Conservation (phyloP, 1,284 basidiomycete genomes). For the Irpex lacteus region DNA sequence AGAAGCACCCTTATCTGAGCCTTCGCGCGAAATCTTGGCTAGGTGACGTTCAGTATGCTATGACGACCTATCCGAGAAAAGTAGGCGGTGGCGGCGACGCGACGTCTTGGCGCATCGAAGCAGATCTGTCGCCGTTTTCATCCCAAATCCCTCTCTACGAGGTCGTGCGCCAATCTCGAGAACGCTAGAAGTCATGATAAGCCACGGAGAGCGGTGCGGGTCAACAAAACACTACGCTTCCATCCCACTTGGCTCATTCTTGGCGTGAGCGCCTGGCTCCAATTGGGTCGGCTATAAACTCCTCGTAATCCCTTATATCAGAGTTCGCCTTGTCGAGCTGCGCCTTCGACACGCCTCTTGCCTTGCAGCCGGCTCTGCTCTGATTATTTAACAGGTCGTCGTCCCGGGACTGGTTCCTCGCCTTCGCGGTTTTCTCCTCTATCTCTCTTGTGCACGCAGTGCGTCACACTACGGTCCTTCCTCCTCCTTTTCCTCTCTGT, state of each 20-base stretch:
- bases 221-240: not conserved
- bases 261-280: not conserved
- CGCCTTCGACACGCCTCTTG: not conserved
- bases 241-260: not conserved
- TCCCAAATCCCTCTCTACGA: not conserved
- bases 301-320: not conserved
- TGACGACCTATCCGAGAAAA: not conserved
- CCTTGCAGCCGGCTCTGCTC: not conserved
- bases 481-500: not conserved
- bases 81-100: not conserved
- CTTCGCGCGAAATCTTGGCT: not conserved
- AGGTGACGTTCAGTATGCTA: not conserved
- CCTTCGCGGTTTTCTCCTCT: not conserved
- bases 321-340: not conserved
- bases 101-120: not conserved
- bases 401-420: not conserved
- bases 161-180: not conserved
- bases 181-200: not conserved
- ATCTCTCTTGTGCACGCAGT: conserved; percentile 2
- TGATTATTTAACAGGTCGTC: not conserved
- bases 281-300: not conserved
- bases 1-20: not conserved
- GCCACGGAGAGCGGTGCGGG: not conserved
- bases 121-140: not conserved
- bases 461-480: conserved; percentile 5